These are phyloP conservation scores for Lachancea kluyveri DNA, from an alignment of 805 yeast species.

Conservation along the genomic window DNA sequence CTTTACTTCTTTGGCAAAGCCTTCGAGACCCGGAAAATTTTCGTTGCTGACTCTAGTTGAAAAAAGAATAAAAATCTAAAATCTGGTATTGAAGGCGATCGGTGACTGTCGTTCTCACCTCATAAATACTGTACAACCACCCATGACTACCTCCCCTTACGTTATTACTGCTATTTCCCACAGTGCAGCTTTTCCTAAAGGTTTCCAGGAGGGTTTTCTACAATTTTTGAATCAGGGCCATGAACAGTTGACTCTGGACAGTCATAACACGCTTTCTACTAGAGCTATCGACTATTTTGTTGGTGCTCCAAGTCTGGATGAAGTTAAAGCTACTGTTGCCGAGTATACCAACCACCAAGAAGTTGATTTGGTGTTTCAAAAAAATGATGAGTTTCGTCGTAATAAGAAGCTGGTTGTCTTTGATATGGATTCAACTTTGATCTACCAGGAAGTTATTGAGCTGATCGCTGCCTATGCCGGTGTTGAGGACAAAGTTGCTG, in stretches of 20 bases:
- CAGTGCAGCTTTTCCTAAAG: conserved; percentile 5
- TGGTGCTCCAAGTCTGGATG: background rate
- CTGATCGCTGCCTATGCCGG: conserved; percentile 90
- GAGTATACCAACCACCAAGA: conserved; percentile 5
- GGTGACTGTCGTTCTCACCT: too few relatives aligned
- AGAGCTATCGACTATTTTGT: conserved; percentile 16
- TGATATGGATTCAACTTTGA: conserved; percentile 97
- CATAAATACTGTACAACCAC: too few relatives aligned
- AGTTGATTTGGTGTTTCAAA: conserved; percentile 22
- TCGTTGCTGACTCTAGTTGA: too few relatives aligned
- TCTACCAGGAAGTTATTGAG: conserved; percentile 94
- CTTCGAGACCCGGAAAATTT: too few relatives aligned
- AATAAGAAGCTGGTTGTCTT: conserved; percentile 63
- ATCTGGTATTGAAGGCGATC: too few relatives aligned
- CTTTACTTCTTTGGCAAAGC: too few relatives aligned
- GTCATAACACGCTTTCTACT: conserved; percentile 9
- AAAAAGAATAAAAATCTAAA: too few relatives aligned
- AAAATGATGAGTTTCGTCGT: conserved; percentile 18
- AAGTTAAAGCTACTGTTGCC: background rate
- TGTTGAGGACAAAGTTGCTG: conserved; percentile 82
- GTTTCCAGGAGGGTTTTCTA: conserved; percentile 2
- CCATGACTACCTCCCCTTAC: background rate
- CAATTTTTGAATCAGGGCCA: conserved; percentile 1
- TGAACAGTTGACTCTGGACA: conserved; percentile 5
- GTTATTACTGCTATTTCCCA: conserved; percentile 16